Conservation (phyloP, 164 flowering plant species). For the Cinnamomum chago region DNA sequence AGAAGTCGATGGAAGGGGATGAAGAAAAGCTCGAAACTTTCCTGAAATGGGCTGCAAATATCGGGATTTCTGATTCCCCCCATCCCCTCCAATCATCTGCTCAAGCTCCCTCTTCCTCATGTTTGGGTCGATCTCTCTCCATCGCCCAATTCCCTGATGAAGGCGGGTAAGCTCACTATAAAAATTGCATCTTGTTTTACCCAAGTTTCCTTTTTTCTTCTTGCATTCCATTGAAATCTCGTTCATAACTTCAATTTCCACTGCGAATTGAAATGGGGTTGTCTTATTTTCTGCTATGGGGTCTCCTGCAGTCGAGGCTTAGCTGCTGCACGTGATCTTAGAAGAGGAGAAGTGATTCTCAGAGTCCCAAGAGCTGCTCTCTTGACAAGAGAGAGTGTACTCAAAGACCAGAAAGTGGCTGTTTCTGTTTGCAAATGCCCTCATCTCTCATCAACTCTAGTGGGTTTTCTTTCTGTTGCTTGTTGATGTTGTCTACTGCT, state of each 20-base stretch:
- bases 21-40: conserved; percentile 31
- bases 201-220: background rate
- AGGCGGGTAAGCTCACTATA: conserved; percentile 54
- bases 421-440: conserved; percentile 28
- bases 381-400: conserved; percentile 41
- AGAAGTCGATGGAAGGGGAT: background rate
- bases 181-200: background rate
- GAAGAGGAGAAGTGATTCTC: conserved; percentile 60
- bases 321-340: conserved; percentile 56
- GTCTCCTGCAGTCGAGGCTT: conserved; percentile 63
- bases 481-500: too few species aligned
- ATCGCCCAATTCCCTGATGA: conserved; percentile 59
- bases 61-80: conserved; percentile 63
- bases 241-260: background rate
- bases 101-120: conserved; percentile 16
- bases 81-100: background rate
- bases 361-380: conserved; percentile 66
- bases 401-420: conserved; percentile 39
- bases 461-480: conserved; percentile 7
- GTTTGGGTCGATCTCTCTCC: conserved; percentile 62
- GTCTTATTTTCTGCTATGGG: background rate
- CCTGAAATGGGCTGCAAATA: conserved; percentile 58
- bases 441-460: conserved; percentile 67
- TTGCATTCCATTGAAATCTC: background rate
- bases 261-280: conserved; percentile 1